A percentile compares a stretch with the other conserved stretches of the same genome.
phyloP scores from a whole-genome alignment of 495 filamentous ascomycete species.

The Neurospora pannonica region DNA sequence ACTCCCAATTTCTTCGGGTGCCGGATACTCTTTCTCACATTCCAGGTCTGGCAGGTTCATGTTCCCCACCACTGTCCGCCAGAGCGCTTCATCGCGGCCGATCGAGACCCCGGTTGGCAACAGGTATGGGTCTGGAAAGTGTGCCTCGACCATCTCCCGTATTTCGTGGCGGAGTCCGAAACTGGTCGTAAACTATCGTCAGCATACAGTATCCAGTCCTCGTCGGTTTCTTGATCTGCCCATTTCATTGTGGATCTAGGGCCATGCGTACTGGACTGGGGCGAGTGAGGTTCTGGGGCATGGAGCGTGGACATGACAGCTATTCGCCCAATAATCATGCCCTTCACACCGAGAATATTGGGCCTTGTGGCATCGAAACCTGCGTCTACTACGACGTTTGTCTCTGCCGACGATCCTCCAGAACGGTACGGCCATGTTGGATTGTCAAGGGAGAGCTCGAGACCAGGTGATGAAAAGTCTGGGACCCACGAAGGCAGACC shows the following conservation, averaged over 20 bases:
- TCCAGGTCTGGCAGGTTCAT: too few species aligned
- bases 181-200: background rate
- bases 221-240: too few species aligned
- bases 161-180: background rate
- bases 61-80: background rate
- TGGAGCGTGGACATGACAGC: background rate
- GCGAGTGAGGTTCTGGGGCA: too few species aligned
- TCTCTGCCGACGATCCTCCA: background rate
- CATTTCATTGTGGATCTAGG: too few species aligned
- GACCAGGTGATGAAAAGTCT: background rate
- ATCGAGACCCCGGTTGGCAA: background rate
- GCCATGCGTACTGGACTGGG: too few species aligned
- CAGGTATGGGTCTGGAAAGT: background rate
- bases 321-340: background rate
- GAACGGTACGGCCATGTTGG: background rate
- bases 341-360: background rate
- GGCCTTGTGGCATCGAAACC: too few species aligned
- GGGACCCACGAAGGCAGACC: background rate
- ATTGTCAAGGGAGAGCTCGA: too few species aligned
- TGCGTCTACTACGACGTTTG: too few species aligned
- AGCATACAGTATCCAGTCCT: too few species aligned
- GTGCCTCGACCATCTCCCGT: background rate
- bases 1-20: background rate
- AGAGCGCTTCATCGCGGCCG: background rate
- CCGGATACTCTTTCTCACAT: background rate